Evolutionary conservation across 495 filamentous ascomycete genomes (phyloP).

Genomic region (Elasticomyces elasticus): DNA sequence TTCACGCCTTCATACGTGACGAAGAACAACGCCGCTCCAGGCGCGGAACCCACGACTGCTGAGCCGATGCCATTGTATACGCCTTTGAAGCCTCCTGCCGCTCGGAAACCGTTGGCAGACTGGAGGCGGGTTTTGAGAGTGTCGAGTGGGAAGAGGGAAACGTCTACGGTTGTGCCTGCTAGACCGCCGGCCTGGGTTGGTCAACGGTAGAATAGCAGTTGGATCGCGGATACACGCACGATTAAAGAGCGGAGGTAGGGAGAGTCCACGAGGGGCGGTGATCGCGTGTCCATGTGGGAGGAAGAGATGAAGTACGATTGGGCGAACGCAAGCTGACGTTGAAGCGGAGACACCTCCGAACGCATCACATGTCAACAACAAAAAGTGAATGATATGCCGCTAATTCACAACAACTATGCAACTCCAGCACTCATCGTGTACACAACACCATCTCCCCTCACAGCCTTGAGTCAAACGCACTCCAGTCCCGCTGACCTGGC

Average conservation of each 20-base stretch:
- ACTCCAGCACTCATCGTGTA: background rate
- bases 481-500: slow-evolving; percentile 54
- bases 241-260: slow-evolving; percentile 40
- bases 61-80: slow-evolving; percentile 62
- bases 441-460: slow-evolving; percentile 22
- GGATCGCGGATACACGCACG: slow-evolving; percentile 25
- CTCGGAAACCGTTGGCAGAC: slow-evolving; percentile 67
- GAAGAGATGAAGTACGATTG: background rate
- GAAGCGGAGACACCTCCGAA: background rate
- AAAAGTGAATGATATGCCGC: background rate
- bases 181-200: slow-evolving; percentile 32
- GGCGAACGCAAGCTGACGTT: background rate
- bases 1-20: slow-evolving; percentile 88
- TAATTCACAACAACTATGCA: background rate
- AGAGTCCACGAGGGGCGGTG: slow-evolving; percentile 27
- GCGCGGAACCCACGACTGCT: slow-evolving; percentile 80
- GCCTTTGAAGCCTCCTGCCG: slow-evolving; percentile 63
- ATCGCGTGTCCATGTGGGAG: slow-evolving; percentile 2
- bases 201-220: background rate
- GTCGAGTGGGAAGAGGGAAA: slow-evolving; percentile 36
- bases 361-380: background rate
- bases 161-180: slow-evolving; percentile 36
- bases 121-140: slow-evolving; percentile 61
- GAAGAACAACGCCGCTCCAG: slow-evolving; percentile 97
- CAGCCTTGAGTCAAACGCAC: slow-evolving; percentile 53